Evolutionary conservation across 108 stramenopile species (phyloP).

Genomic region (Phaeodactylum tricornutum): DNA sequence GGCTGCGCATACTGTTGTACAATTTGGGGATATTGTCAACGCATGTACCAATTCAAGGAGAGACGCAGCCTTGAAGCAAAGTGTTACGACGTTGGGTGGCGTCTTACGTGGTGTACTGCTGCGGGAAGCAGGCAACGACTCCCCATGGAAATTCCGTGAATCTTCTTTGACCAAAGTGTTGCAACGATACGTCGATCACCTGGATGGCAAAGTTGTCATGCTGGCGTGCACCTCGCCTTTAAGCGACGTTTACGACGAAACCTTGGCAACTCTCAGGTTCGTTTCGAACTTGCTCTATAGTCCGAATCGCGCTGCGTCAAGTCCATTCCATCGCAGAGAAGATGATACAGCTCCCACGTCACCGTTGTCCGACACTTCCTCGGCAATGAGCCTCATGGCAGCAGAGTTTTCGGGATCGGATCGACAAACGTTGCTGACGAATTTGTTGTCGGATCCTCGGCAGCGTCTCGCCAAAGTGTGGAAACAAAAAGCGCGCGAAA

Average conservation of each 20-base stretch:
- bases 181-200: constrained; percentile 51
- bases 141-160: constrained; percentile 39
- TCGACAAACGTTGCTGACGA: constrained; percentile 27
- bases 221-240: constrained; percentile 43
- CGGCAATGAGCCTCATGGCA: not conserved
- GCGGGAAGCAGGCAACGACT: constrained; percentile 9
- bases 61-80: constrained; percentile 28
- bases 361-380: not conserved
- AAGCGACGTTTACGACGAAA: constrained; percentile 42
- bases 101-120: constrained; percentile 25
- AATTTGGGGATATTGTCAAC: constrained; percentile 41
- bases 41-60: not conserved
- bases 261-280: constrained; percentile 53
- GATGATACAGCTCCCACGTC: not conserved
- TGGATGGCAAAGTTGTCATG: constrained; percentile 33
- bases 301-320: not conserved
- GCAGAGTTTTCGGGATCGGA: constrained; percentile 7
- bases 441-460: constrained; percentile 61
- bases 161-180: constrained; percentile 65
- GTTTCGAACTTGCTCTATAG: constrained; percentile 25
- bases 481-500: too few relatives aligned
- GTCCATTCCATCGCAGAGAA: not conserved
- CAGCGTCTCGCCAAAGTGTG: constrained; percentile 66
- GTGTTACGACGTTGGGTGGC: constrained; percentile 35
- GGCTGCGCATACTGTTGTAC: constrained; percentile 5